phyloP scores from a whole-genome alignment of 2,329 filamentous ascomycete genomes.

The Fusarium xylarioides region DNA sequence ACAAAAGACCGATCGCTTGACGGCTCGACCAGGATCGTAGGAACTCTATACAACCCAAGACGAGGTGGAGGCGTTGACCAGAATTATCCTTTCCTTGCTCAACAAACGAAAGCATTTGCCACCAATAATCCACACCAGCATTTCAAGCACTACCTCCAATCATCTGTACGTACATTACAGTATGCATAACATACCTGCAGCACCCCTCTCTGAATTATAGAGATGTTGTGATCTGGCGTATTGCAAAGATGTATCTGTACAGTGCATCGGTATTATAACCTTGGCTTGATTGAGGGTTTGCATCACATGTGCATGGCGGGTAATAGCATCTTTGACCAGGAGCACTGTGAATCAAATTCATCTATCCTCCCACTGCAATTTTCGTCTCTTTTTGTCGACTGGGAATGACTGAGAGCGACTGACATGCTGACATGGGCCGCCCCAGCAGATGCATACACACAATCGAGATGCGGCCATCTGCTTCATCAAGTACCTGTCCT shows the following conservation, averaged over 20 bases:
- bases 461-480: slow-evolving; percentile 27
- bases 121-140: slow-evolving; percentile 19
- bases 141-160: slow-evolving; percentile 31
- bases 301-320: slow-evolving; percentile 18
- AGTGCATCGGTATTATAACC: neutral
- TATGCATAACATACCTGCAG: slow-evolving; percentile 52
- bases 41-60: slow-evolving; percentile 23
- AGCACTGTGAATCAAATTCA: neutral
- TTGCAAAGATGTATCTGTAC: slow-evolving; percentile 12
- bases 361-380: neutral
- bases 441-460: slow-evolving; percentile 14
- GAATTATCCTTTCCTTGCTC: slow-evolving; percentile 11
- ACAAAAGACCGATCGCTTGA: neutral
- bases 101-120: slow-evolving; percentile 27
- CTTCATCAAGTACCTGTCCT: slow-evolving; percentile 21
- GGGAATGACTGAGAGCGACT: neutral
- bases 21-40: slow-evolving; percentile 21
- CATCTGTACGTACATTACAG: slow-evolving; percentile 47
- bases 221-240: slow-evolving; percentile 28
- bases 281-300: slow-evolving; percentile 28
- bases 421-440: slow-evolving; percentile 1
- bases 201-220: slow-evolving; percentile 28
- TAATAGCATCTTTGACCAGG: slow-evolving; percentile 23
- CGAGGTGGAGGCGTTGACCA: slow-evolving; percentile 28
- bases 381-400: slow-evolving; percentile 5